phyloP scores from a whole-genome alignment of 2,329 filamentous ascomycete species.

The Penicillium sp. region DNA sequence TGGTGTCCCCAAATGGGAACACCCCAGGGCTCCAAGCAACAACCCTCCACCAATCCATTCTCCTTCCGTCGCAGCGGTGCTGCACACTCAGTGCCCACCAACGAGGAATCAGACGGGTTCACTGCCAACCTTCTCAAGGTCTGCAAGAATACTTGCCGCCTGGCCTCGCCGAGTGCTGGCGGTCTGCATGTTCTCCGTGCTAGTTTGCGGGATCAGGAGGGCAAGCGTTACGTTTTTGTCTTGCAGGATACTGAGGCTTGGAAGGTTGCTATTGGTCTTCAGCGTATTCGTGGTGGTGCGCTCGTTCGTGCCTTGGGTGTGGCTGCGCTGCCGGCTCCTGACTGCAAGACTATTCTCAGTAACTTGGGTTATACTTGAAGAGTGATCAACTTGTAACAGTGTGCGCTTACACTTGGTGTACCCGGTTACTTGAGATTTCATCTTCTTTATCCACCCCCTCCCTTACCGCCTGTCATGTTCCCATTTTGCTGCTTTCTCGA shows the following conservation, averaged over 20 bases:
- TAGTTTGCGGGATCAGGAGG: slow-evolving; percentile 64
- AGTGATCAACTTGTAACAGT: neutral
- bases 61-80: slow-evolving; percentile 51
- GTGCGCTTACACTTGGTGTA: too few relatives aligned
- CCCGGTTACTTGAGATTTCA: too few relatives aligned
- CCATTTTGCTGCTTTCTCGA: slow-evolving; percentile 9
- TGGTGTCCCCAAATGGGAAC: slow-evolving; percentile 70
- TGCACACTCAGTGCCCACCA: slow-evolving; percentile 60
- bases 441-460: neutral
- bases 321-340: slow-evolving; percentile 56
- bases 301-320: slow-evolving; percentile 62
- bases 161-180: slow-evolving; percentile 49
- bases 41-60: slow-evolving; percentile 35
- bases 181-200: slow-evolving; percentile 64
- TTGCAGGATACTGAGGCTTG: slow-evolving; percentile 65
- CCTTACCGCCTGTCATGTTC: too few relatives aligned
- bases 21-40: slow-evolving; percentile 40
- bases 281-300: slow-evolving; percentile 61
- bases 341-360: slow-evolving; percentile 49
- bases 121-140: slow-evolving; percentile 66
- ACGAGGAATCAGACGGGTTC: slow-evolving; percentile 71
- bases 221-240: slow-evolving; percentile 67
- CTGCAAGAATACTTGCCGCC: slow-evolving; percentile 69
- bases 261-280: slow-evolving; percentile 66
- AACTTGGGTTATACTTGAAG: slow-evolving; percentile 48